These are phyloP conservation scores for Gracilariopsis chorda DNA, from an alignment of 23 red algal genomes.

Conservation along the genomic window DNA sequence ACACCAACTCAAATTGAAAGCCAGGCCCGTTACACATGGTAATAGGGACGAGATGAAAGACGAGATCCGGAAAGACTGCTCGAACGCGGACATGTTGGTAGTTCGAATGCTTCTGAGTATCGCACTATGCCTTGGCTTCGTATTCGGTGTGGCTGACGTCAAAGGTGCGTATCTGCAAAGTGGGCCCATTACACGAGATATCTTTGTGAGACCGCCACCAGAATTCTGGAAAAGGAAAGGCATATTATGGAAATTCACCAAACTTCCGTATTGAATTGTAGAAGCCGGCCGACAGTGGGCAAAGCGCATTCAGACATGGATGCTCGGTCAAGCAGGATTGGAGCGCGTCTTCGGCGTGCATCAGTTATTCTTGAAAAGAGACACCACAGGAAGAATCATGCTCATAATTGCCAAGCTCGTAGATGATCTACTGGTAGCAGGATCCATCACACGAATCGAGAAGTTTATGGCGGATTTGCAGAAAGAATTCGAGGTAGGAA, in stretches of 20 bases:
- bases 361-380: neutral
- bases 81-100: too few species aligned
- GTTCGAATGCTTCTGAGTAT: too few species aligned
- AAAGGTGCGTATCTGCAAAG: too few species aligned
- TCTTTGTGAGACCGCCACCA: neutral
- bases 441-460: neutral
- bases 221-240: neutral
- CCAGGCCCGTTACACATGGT: too few species aligned
- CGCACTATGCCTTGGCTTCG: too few species aligned
- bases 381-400: neutral
- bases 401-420: too few species aligned
- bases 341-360: neutral
- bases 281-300: neutral
- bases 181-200: too few species aligned
- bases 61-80: too few species aligned
- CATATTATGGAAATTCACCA: neutral
- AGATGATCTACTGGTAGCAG: neutral
- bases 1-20: too few species aligned
- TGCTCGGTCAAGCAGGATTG: neutral
- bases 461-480: neutral
- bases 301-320: neutral
- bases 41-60: too few species aligned
- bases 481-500: neutral
- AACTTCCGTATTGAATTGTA: neutral
- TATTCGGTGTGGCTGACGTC: too few species aligned